phyloP scores from a whole-genome alignment of 345 rosid genomes.

The Linum usitatissimum region DNA sequence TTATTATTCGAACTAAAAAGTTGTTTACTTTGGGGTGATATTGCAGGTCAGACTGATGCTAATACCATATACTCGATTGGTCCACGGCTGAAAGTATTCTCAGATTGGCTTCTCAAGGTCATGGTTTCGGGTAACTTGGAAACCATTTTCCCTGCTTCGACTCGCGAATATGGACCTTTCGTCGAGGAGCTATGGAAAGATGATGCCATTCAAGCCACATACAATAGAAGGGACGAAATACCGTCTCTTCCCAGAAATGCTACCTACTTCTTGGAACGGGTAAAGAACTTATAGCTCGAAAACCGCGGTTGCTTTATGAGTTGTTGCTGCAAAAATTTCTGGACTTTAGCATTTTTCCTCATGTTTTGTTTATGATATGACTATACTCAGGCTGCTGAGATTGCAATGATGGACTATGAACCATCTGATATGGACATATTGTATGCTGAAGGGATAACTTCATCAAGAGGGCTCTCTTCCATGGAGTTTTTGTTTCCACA shows the following conservation, averaged over 20 bases:
- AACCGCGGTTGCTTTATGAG: slow-evolving; percentile 7
- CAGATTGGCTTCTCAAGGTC: slow-evolving; percentile 62
- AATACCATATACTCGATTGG: slow-evolving; percentile 34
- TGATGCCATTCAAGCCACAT: slow-evolving; percentile 71
- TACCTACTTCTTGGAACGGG: slow-evolving; percentile 78
- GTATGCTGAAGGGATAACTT: slow-evolving; percentile 61
- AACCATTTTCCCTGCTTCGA: slow-evolving; percentile 46
- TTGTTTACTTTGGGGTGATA: slow-evolving; percentile 15
- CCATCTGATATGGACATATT: slow-evolving; percentile 80
- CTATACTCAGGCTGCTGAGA: slow-evolving; percentile 55
- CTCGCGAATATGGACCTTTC: slow-evolving; percentile 50
- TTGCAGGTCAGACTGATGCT: slow-evolving; percentile 23
- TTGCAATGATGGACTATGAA: slow-evolving; percentile 52
- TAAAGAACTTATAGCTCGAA: slow-evolving; percentile 16
- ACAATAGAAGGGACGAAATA: slow-evolving; percentile 54
- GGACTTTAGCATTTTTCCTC: background rate
- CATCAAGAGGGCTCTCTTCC: slow-evolving; percentile 56
- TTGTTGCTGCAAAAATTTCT: background rate
- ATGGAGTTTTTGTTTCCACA: slow-evolving; percentile 67
- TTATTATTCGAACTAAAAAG: slow-evolving; percentile 2
- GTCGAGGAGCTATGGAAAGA: slow-evolving; percentile 67
- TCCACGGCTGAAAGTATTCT: slow-evolving; percentile 47
- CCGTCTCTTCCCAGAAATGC: slow-evolving; percentile 60
- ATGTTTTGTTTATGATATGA: background rate
- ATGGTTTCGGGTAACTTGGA: slow-evolving; percentile 65